Conservation (phyloP, 306 rosid species). For the Cicer pinnatifidum region DNA sequence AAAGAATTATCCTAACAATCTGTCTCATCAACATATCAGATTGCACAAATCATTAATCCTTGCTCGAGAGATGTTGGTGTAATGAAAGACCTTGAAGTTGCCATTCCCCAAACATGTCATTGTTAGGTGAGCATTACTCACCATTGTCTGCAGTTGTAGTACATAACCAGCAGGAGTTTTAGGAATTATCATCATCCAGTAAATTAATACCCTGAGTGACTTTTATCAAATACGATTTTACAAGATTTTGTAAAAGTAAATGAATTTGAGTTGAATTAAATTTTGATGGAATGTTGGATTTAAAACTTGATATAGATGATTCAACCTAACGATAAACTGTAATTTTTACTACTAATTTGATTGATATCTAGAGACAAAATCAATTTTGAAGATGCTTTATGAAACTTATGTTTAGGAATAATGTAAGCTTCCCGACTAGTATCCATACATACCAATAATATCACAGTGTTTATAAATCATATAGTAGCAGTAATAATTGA, state of each 20-base stretch:
- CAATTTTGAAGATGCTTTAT: not conserved
- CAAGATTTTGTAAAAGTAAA: not conserved
- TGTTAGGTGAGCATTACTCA: conserved; percentile 76
- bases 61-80: conserved; percentile 67
- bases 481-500: not conserved
- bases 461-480: not conserved
- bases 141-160: conserved; percentile 83
- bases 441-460: not conserved
- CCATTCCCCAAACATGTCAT: conserved; percentile 81
- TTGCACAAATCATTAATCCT: conserved; percentile 79
- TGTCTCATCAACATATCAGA: conserved; percentile 61
- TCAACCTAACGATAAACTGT: not conserved
- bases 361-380: not conserved
- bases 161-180: conserved; percentile 41
- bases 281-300: not conserved
- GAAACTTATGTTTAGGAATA: conserved; percentile 9
- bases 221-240: not conserved
- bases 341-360: not conserved
- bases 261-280: not conserved
- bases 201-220: conserved; percentile 24
- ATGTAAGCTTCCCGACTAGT: not conserved
- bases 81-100: conserved; percentile 77
- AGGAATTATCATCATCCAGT: conserved; percentile 12
- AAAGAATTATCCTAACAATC: conserved; percentile 37
- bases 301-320: not conserved